phyloP scores from a whole-genome alignment of 176 grass and related monocot genomes.

The Themeda triandra region DNA sequence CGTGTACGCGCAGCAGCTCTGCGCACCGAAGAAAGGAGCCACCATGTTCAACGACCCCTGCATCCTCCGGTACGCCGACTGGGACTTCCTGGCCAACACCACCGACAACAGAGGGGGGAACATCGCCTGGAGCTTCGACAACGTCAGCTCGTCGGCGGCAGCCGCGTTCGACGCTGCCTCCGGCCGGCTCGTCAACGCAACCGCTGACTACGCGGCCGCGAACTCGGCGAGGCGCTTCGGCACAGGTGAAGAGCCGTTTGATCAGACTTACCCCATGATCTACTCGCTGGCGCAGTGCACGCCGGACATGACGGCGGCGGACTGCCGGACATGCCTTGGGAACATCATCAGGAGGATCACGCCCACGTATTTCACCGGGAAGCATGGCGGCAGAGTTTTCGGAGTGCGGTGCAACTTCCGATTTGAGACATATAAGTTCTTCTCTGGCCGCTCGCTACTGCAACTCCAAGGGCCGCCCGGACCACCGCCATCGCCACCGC shows the following conservation, averaged over 20 bases:
- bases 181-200: conserved; percentile 33
- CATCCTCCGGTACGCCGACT: conserved; percentile 50
- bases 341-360: not conserved
- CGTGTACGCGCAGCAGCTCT: conserved; percentile 26
- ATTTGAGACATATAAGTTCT: conserved; percentile 45
- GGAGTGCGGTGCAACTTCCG: conserved; percentile 51
- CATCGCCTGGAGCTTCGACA: not conserved
- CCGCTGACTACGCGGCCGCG: conserved; percentile 34
- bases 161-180: not conserved
- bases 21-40: not conserved
- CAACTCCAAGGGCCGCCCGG: not conserved
- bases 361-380: conserved; percentile 21
- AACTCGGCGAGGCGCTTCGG: conserved; percentile 31
- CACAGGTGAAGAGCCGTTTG: conserved; percentile 21
- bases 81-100: conserved; percentile 28
- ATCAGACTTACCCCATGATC: not conserved
- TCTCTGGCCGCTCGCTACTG: conserved; percentile 18
- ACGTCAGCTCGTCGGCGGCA: not conserved
- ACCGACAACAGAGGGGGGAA: not conserved
- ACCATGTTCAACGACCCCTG: conserved; percentile 52
- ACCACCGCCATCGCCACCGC: not conserved
- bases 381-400: conserved; percentile 28
- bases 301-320: conserved; percentile 31
- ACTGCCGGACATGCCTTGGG: conserved; percentile 45
- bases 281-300: conserved; percentile 60